Conservation (phyloP, 495 filamentous ascomycete species). For the Hamigera avellanea region DNA sequence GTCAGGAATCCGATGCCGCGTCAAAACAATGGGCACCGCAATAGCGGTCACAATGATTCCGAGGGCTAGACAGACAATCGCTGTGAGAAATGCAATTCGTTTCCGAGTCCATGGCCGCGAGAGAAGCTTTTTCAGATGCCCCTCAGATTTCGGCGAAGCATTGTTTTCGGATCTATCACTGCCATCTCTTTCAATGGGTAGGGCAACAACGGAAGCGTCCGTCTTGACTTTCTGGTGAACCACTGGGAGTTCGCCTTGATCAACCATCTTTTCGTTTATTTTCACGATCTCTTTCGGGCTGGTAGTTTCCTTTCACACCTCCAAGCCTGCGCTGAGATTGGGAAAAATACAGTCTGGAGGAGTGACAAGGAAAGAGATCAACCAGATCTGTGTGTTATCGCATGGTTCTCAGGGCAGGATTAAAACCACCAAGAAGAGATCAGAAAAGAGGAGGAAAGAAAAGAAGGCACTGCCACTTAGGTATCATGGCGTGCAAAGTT, state of each 20-base stretch:
- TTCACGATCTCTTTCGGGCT: too few species aligned
- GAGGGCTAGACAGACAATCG: conserved; percentile 5
- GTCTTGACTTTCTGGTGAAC: background rate
- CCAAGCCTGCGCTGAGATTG: too few species aligned
- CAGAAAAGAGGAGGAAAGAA: too few species aligned
- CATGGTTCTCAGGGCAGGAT: too few species aligned
- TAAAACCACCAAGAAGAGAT: too few species aligned
- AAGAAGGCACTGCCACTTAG: too few species aligned
- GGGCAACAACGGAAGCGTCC: background rate
- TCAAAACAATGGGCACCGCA: conserved; percentile 10
- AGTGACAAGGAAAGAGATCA: too few species aligned
- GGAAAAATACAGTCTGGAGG: too few species aligned
- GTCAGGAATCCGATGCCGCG: conserved; percentile 3
- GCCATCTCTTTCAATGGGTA: background rate
- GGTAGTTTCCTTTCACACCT: too few species aligned
- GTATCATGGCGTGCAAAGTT: too few species aligned
- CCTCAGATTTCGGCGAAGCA: background rate
- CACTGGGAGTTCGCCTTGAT: background rate
- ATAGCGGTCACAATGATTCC: conserved; percentile 9
- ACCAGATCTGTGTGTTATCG: too few species aligned
- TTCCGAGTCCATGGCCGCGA: conserved; percentile 7
- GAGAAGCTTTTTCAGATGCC: background rate
- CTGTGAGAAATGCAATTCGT: conserved; percentile 5
- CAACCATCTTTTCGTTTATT: background rate
- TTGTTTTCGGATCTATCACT: conserved; percentile 1